Base-by-base conservation (phyloP, 1,284 basidiomycete genomes). In the Trichosporon coremiiforme region DNA sequence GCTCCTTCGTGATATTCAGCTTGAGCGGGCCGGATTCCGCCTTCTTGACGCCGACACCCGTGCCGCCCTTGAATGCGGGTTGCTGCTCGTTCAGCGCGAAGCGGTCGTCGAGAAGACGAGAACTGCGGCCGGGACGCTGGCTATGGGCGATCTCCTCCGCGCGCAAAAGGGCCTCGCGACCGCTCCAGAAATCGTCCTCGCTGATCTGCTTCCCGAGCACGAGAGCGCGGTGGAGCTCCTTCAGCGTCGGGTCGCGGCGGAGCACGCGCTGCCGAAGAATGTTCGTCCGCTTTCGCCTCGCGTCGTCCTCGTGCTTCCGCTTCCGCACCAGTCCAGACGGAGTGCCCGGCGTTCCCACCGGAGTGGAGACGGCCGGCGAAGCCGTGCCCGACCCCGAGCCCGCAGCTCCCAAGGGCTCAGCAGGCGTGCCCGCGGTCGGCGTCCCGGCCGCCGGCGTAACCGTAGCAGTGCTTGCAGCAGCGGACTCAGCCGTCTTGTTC, bases 121-220 rank as follows among this genome's bases (percentile, higher is more conserved):
- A 93, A 0, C 92, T 87, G 80, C 92, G 89, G 15, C 94, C 94
- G 65, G 90, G 90, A 77, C 87, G 88, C 83, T 96, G 94, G 20
- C 79, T 73, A 50, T 78, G 75, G n/a, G 75, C 84, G 86, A 76
- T 91, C 89, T 62, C 89, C 84, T 41, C 91, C 87, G 65, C 90
- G 87, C 84, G 92, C 87, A 66, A 90, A 88, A 72, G 89, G 83
- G 66, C 94, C 87, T 95, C 92, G 80, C 95, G 87, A 29, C 94
- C 93, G 73, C 94, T 93, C 95, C 95, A 98, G 79, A 98, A 98
- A 77, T 98, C 95, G 0, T 89, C 87, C 82, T 98, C 95, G 2
- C 90, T 90, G 35, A 97, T 92, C 75, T 94, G 91, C 31, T 90
- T 90, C 9, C 86, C 87, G 79, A 94, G 88, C 45, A 97, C 95